A percentile compares a stretch with the other conserved stretches of the same genome.
These are phyloP conservation scores for Fusarium sarcochroum DNA, from an alignment of 2,329 filamentous ascomycete genomes.

Conservation along the genomic window DNA sequence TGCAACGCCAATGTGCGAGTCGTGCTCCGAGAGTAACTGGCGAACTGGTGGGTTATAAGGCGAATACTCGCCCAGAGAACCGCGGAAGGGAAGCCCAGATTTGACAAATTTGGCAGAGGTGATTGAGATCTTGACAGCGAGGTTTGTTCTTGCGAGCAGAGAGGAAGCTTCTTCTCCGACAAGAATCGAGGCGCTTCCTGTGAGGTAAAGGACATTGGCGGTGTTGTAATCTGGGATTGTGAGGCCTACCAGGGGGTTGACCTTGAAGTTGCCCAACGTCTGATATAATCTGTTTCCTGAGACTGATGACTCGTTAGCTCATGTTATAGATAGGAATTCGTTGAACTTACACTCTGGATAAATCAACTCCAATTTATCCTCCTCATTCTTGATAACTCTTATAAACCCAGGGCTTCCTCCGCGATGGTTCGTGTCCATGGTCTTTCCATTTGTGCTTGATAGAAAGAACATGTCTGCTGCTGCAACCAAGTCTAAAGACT, in stretches of 20 bases:
- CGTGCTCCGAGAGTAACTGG: constrained; percentile 71
- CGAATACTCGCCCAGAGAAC: constrained; percentile 69
- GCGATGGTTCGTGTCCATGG: constrained; percentile 89
- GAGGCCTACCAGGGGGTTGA: constrained; percentile 77
- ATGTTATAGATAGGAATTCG: not conserved
- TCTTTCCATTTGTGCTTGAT: constrained; percentile 73
- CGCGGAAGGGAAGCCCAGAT: constrained; percentile 77
- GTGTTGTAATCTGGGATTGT: constrained; percentile 81
- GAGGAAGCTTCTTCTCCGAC: constrained; percentile 72
- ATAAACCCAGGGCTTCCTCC: constrained; percentile 83
- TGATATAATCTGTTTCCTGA: constrained; percentile 89
- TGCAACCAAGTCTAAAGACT: constrained; percentile 71
- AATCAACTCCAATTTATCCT: constrained; percentile 65
- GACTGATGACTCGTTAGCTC: constrained; percentile 54
- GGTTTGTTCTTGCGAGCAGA: constrained; percentile 77
- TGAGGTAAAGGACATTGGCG: constrained; percentile 81
- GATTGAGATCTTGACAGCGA: constrained; percentile 79
- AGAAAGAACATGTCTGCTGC: constrained; percentile 84
- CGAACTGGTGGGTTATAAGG: constrained; percentile 86
- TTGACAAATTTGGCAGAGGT: constrained; percentile 73
- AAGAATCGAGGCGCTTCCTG: constrained; percentile 77
- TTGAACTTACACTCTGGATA: constrained; percentile 78
- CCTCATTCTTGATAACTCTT: constrained; percentile 72
- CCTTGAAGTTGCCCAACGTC: constrained; percentile 81
- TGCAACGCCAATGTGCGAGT: constrained; percentile 27